Conservation (phyloP, 768 basidiomycete genomes). For the Lactarius hatsudake region DNA sequence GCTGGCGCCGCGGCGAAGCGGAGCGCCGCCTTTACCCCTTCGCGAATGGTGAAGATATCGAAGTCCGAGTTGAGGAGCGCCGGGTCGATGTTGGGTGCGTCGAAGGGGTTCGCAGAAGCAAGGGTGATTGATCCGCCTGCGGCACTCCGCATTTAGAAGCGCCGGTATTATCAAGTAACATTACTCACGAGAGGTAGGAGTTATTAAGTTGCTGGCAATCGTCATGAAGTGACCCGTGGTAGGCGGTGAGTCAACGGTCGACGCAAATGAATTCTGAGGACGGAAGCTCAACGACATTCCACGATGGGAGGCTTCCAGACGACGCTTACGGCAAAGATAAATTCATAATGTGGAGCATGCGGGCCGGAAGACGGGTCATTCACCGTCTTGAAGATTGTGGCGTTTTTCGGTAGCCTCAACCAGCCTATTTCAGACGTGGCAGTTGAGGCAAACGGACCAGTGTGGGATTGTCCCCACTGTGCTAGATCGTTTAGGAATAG, state of each 20-base stretch:
- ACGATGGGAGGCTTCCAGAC: neutral
- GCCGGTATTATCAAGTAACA: neutral
- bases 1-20: constrained; percentile 8
- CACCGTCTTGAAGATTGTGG: constrained; percentile 13
- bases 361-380: constrained; percentile 27
- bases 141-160: neutral
- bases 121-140: constrained; percentile 31
- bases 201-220: constrained; percentile 21
- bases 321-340: constrained; percentile 20
- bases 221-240: constrained; percentile 28
- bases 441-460: constrained; percentile 17
- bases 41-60: constrained; percentile 15
- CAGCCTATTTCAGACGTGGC: constrained; percentile 8
- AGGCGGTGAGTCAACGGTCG: constrained; percentile 16
- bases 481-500: constrained; percentile 5
- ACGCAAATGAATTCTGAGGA: constrained; percentile 13
- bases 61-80: constrained; percentile 11
- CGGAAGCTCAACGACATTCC: neutral
- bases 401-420: constrained; percentile 19
- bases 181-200: constrained; percentile 27
- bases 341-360: constrained; percentile 22
- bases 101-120: constrained; percentile 30
- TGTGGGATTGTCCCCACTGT: constrained; percentile 16
- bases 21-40: constrained; percentile 9
- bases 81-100: constrained; percentile 32